Base-by-base conservation (phyloP, 2,329 filamentous ascomycete genomes). In the Pyricularia sp. region DNA sequence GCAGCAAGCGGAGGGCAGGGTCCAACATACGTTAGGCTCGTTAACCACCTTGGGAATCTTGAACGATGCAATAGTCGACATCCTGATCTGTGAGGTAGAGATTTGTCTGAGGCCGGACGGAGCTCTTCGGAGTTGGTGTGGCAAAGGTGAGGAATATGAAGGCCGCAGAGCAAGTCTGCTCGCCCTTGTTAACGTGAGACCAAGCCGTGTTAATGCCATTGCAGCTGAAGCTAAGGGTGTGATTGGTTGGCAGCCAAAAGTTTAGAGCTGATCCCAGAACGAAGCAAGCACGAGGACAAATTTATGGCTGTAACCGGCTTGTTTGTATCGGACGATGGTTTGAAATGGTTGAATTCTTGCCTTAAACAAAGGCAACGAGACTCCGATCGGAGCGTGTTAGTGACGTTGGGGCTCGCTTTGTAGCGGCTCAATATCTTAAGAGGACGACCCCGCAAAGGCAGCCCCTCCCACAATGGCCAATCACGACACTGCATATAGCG, bases 11-110 rank as follows among this genome's bases (percentile, higher is more conserved):
- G n/a, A 25, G 33, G 12, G 28, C 9, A 20, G n/a, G 33, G 20
- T 23, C 26, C 11, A 59, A 84, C 92, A 79, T 80, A 97, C 94
- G 78, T 97, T 99, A n/a, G 93, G 93, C 82, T 99, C 95, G 78
- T 99, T 99, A 77, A 87, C 83, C 74, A 97, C 88, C 72, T 89
- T 89, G 66, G 95, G 95, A 67, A 94, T 87, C 83, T 92, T 94
- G 86, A 97, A 98, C 71, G 88, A 85, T 66, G 93, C 94, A 72
- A 97, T 84, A 9, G 88, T 90, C 69, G 89, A 80, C 74, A 76
- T 74, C 67, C 76, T 80, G 61, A 71, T 69, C 69, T 74, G 72
- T 20, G 68, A 50, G 28, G 30, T 36, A 20, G 68, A 23, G 59
- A 55, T 59, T 31, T 63, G 17, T 59, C 28, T 58, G 31, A 61